These are phyloP conservation scores for Jacaranda mimosifolia DNA, from an alignment of 257 asterid genomes.

Conservation along the genomic window DNA sequence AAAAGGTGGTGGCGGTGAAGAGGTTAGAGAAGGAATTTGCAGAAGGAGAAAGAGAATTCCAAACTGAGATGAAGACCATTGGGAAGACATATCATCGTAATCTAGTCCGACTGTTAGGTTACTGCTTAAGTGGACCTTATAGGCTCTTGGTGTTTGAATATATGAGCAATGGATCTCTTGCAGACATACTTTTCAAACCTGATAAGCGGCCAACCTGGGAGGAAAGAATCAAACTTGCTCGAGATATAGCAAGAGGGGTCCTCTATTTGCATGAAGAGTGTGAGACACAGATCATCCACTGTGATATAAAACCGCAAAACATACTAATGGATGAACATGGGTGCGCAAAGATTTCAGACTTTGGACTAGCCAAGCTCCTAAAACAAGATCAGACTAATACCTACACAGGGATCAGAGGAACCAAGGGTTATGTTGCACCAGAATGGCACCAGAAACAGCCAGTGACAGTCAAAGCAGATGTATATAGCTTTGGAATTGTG, in stretches of 20 bases:
- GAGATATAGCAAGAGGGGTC: conserved; percentile 2
- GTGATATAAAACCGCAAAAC: conserved; percentile 1
- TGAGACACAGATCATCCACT: not conserved
- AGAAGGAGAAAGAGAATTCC: not conserved
- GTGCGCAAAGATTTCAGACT: not conserved
- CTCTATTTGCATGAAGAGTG: conserved; percentile 1
- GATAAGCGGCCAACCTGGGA: not conserved
- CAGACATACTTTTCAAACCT: not conserved
- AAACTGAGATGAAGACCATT: not conserved
- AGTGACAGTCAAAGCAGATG: not conserved
- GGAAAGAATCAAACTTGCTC: not conserved
- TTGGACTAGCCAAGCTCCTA: not conserved
- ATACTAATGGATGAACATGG: not conserved
- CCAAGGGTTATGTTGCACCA: not conserved
- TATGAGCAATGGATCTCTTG: not conserved
- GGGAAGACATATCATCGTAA: not conserved
- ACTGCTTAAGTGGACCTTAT: not conserved
- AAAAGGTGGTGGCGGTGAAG: not conserved
- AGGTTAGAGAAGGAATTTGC: not conserved
- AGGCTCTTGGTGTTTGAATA: not conserved
- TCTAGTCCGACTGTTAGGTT: not conserved
- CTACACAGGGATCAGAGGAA: not conserved
- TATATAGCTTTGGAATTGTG: not conserved
- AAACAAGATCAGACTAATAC: not conserved
- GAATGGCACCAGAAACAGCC: not conserved